Evolutionary conservation across 2,329 filamentous ascomycete species (phyloP).

Genomic region (Penicillium thymicola): DNA sequence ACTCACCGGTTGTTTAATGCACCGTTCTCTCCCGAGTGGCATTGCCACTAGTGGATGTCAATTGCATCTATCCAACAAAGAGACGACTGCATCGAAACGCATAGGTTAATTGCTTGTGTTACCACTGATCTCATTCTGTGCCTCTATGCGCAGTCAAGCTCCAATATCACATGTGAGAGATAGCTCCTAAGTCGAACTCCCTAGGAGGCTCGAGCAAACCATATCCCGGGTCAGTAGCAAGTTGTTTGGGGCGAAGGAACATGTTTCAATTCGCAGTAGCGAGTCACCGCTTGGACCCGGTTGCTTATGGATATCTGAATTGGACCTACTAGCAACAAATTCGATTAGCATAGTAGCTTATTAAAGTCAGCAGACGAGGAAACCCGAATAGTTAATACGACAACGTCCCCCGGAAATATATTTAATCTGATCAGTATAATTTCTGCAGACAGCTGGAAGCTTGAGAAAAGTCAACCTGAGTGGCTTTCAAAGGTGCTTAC

Average conservation of each 20-base stretch:
- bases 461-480: neutral
- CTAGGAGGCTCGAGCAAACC: neutral
- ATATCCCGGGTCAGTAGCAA: neutral
- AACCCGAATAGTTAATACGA: neutral
- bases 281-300: neutral
- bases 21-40: slow-evolving; percentile 8
- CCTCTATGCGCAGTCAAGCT: neutral
- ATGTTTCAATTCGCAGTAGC: neutral
- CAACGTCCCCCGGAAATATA: neutral
- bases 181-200: neutral
- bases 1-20: slow-evolving; percentile 13
- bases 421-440: neutral
- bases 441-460: slow-evolving; percentile 5
- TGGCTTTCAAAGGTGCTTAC: slow-evolving; percentile 5
- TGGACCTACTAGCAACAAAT: neutral
- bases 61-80: neutral
- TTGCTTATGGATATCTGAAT: neutral
- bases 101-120: slow-evolving; percentile 1
- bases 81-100: neutral
- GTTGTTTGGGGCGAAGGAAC: neutral
- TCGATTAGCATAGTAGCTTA: neutral
- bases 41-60: neutral
- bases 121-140: neutral
- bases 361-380: neutral
- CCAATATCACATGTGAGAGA: slow-evolving; percentile 2